Percentiles rank a stretch among this genome's conserved stretches.
Conservation (phyloP, 768 basidiomycete genomes). For the Goffeauzyma gilvescens region DNA sequence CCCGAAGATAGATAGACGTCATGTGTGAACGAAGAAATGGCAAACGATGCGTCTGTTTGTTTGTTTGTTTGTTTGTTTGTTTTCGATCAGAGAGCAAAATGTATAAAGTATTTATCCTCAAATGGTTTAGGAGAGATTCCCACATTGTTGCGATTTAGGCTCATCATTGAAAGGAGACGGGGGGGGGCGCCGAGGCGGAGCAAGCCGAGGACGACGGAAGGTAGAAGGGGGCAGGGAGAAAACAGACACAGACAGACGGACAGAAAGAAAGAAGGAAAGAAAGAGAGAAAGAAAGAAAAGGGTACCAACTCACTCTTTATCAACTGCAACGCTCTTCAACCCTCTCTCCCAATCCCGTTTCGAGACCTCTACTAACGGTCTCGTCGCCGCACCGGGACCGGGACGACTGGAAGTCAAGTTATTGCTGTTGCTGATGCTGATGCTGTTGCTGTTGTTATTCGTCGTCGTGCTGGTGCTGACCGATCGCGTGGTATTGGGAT, state of each 20-base stretch:
- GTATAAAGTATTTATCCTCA: constrained; percentile 59
- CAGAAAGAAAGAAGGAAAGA: not conserved
- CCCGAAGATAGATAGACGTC: constrained; percentile 20
- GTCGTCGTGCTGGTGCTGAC: too few relatives aligned
- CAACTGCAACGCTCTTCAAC: constrained; percentile 59
- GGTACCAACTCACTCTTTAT: constrained; percentile 69
- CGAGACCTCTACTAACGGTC: not conserved
- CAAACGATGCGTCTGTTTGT: not conserved
- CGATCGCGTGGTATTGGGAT: too few relatives aligned
- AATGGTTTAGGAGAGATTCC: constrained; percentile 93
- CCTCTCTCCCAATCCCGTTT: constrained; percentile 60
- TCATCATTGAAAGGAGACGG: constrained; percentile 21
- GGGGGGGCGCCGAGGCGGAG: not conserved
- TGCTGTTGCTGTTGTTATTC: too few relatives aligned
- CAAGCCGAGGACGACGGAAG: constrained; percentile 2
- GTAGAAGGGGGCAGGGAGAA: constrained; percentile 6
- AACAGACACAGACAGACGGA: constrained; percentile 4
- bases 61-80: too few relatives aligned
- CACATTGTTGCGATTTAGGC: constrained; percentile 60
- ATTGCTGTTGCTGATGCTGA: too few relatives aligned
- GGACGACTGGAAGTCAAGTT: too few relatives aligned
- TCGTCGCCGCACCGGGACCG: too few relatives aligned
- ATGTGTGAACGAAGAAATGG: not conserved
- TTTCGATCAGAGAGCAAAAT: constrained; percentile 47
- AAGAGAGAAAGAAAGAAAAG: not conserved